Evolutionary conservation across 352 stramenopile genomes (phyloP).

Genomic region (Phytophthora foliorum): DNA sequence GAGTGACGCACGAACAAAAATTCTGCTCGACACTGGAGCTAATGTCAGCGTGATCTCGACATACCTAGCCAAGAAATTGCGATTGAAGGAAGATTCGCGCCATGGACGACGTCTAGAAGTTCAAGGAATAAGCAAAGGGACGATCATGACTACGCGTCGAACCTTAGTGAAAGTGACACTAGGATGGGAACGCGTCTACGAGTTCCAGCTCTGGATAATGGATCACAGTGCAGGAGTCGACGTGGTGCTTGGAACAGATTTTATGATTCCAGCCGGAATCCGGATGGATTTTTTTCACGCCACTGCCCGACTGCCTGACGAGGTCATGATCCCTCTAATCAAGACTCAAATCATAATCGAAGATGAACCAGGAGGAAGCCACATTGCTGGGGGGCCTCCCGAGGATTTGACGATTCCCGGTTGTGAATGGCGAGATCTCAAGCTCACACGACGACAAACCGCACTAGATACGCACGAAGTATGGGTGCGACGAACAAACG

Average conservation of each 20-base stretch:
- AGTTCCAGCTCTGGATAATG: constrained; percentile 16
- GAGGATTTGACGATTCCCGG: background rate
- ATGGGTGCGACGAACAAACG: background rate
- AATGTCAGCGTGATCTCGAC: background rate
- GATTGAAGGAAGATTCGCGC: background rate
- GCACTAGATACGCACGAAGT: too few species aligned
- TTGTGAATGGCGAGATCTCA: background rate
- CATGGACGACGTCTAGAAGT: background rate
- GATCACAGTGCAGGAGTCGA: constrained; percentile 5
- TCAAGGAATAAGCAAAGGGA: background rate
- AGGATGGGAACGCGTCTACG: constrained; percentile 7
- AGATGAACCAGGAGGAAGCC: background rate
- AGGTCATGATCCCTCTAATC: constrained; percentile 5
- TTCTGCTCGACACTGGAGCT: background rate
- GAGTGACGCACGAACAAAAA: background rate
- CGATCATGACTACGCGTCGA: background rate
- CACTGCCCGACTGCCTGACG: background rate
- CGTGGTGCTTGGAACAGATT: constrained; percentile 3
- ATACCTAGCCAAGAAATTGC: background rate
- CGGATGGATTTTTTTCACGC: constrained; percentile 6
- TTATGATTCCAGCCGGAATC: constrained; percentile 13
- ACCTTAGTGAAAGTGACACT: background rate
- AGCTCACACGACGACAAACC: too few species aligned
- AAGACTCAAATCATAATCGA: background rate
- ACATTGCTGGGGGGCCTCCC: background rate